A percentile compares a stretch with the other conserved stretches of the same genome.
These are phyloP conservation scores for Schrenkiella parvula DNA, from an alignment of 345 rosid species.

Conservation along the genomic window DNA sequence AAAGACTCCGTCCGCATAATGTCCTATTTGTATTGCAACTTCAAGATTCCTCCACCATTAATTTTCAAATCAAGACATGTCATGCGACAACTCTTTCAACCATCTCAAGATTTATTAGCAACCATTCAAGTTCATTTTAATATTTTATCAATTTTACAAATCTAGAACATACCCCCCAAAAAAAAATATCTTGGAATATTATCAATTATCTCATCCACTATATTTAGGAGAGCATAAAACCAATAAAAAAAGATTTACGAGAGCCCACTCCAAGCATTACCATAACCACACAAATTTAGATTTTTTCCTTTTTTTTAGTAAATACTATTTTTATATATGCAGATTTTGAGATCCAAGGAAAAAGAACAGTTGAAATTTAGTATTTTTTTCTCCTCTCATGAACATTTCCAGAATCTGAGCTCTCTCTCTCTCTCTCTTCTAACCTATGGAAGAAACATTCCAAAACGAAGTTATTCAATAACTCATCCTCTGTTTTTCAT, in stretches of 20 bases:
- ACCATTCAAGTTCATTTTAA: not conserved
- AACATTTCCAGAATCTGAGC: constrained; percentile 9
- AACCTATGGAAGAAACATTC: not conserved
- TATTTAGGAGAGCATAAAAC: constrained; percentile 3
- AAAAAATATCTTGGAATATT: not conserved
- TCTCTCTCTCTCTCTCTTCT: not conserved
- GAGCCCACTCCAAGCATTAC: not conserved
- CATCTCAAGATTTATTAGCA: not conserved
- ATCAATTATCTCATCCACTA: constrained; percentile 6
- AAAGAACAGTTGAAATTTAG: not conserved
- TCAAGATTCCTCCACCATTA: not conserved
- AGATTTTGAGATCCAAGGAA: not conserved
- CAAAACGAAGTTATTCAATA: not conserved
- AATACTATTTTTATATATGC: constrained; percentile 18
- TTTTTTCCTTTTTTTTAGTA: not conserved
- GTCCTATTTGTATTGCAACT: not conserved
- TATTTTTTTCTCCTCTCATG: not conserved
- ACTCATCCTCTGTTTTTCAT: not conserved
- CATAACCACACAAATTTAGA: constrained; percentile 18
- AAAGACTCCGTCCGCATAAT: not conserved
- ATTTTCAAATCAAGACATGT: not conserved
- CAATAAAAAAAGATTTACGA: not conserved
- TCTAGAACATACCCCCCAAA: not conserved
- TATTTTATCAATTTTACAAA: not conserved
- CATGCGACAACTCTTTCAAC: not conserved